A percentile compares a stretch with the other conserved stretches of the same genome.
Conservation (phyloP, 2,329 filamentous ascomycete genomes). For the Calonectria pseudoreteaudii region DNA sequence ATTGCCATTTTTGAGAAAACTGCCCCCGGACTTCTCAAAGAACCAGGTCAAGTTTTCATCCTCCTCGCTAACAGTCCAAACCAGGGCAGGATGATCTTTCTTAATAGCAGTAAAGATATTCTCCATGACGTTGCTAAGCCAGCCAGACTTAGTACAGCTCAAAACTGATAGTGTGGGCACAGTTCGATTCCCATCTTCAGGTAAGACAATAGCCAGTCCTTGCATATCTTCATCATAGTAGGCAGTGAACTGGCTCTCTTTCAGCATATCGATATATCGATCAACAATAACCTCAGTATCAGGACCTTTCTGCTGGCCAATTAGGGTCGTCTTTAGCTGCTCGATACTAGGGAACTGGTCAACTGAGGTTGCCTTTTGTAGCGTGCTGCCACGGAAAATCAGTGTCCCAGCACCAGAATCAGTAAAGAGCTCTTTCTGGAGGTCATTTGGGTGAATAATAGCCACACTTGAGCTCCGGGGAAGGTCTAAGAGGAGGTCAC, state of each 20-base stretch:
- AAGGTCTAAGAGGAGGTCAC: slow-evolving; percentile 79
- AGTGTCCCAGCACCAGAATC: slow-evolving; percentile 94
- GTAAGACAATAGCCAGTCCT: slow-evolving; percentile 88
- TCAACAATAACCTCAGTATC: slow-evolving; percentile 88
- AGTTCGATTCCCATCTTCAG: slow-evolving; percentile 73
- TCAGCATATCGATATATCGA: slow-evolving; percentile 83
- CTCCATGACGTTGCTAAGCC: slow-evolving; percentile 94
- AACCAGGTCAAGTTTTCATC: slow-evolving; percentile 99
- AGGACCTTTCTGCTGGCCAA: slow-evolving; percentile 83
- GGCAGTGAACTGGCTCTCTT: slow-evolving; percentile 84
- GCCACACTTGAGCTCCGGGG: slow-evolving; percentile 59
- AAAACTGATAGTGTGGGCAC: slow-evolving; percentile 89
- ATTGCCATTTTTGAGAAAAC: slow-evolving; percentile 83
- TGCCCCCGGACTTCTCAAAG: slow-evolving; percentile 96
- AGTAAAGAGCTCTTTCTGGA: slow-evolving; percentile 97
- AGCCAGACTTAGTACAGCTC: slow-evolving; percentile 93
- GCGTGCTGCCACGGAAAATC: slow-evolving; percentile 90
- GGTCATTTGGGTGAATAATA: slow-evolving; percentile 74
- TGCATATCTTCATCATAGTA: slow-evolving; percentile 97
- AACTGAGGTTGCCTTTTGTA: slow-evolving; percentile 78
- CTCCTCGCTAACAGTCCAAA: slow-evolving; percentile 94
- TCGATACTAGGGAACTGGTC: slow-evolving; percentile 80
- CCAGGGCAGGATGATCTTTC: slow-evolving; percentile 90
- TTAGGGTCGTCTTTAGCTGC: slow-evolving; percentile 83
- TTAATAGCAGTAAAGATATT: slow-evolving; percentile 95